These are phyloP conservation scores for Bolboschoenoplectus hybrid DNA, from an alignment of 202 grass and related monocot genomes.

Conservation along the genomic window DNA sequence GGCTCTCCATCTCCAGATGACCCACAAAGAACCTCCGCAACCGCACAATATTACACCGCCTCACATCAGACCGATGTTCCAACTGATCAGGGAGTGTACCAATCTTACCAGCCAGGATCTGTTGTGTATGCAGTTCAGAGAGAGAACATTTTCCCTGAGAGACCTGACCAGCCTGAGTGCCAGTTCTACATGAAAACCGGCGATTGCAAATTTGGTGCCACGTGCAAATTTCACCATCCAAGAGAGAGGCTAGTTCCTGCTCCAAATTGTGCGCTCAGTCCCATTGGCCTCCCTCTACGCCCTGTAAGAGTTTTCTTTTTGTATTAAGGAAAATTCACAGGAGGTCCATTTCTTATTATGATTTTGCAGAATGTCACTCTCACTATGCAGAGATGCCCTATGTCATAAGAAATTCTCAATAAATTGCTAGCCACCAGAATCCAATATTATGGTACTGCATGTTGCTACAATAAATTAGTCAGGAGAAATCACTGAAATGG, in stretches of 20 bases:
- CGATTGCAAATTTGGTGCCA: constrained; percentile 71
- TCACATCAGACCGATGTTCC: constrained; percentile 60
- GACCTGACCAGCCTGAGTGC: constrained; percentile 74
- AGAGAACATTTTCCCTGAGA: constrained; percentile 72
- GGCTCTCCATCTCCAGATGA: constrained; percentile 71
- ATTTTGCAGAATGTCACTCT: not conserved
- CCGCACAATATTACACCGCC: constrained; percentile 57
- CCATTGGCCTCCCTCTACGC: constrained; percentile 62
- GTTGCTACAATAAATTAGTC: not conserved
- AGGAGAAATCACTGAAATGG: constrained; percentile 7
- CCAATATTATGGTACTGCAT: constrained; percentile 5
- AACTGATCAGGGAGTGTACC: constrained; percentile 62
- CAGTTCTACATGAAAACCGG: constrained; percentile 82
- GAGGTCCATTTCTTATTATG: not conserved
- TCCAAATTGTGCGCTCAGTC: constrained; percentile 64
- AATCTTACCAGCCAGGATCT: constrained; percentile 73
- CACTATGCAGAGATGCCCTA: not conserved
- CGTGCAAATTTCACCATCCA: constrained; percentile 75
- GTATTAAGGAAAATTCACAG: not conserved
- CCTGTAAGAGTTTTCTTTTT: constrained; percentile 50
- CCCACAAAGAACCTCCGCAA: constrained; percentile 56
- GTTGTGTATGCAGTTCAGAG: constrained; percentile 66
- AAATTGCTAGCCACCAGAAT: not conserved
- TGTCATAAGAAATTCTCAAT: not conserved
- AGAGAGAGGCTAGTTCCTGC: constrained; percentile 61